These are phyloP conservation scores for Isatis tinctoria DNA, from an alignment of 345 rosid species.

Conservation along the genomic window DNA sequence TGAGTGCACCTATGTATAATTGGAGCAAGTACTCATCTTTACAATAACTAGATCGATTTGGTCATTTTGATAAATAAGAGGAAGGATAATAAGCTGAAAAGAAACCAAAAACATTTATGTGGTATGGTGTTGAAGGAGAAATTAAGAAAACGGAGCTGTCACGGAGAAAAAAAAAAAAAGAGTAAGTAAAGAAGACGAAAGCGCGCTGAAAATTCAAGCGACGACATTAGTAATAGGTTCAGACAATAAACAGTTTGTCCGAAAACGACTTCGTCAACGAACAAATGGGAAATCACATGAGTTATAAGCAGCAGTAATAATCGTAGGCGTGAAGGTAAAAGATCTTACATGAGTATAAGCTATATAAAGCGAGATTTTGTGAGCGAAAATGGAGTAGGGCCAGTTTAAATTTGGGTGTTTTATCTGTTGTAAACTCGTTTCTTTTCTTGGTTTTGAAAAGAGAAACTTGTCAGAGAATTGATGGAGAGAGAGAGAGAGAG, in stretches of 20 bases:
- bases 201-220: constrained; percentile 15
- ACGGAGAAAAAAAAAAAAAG: constrained; percentile 1
- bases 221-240: constrained; percentile 13
- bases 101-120: not conserved
- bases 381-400: constrained; percentile 30
- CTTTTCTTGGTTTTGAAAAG: not conserved
- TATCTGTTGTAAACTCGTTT: not conserved
- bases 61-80: not conserved
- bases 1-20: constrained; percentile 2
- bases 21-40: not conserved
- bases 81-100: not conserved
- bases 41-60: not conserved
- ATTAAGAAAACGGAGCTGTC: constrained; percentile 25
- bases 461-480: constrained; percentile 17
- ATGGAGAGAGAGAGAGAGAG: not conserved
- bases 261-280: constrained; percentile 26
- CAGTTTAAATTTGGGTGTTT: constrained; percentile 18
- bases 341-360: constrained; percentile 33
- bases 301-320: not conserved
- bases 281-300: not conserved
- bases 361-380: constrained; percentile 26
- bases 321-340: not conserved
- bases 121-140: constrained; percentile 15
- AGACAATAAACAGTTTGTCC: constrained; percentile 4
- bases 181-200: constrained; percentile 10